phyloP scores from a whole-genome alignment of 495 filamentous ascomycete genomes.

The Penicillium desertorum region DNA sequence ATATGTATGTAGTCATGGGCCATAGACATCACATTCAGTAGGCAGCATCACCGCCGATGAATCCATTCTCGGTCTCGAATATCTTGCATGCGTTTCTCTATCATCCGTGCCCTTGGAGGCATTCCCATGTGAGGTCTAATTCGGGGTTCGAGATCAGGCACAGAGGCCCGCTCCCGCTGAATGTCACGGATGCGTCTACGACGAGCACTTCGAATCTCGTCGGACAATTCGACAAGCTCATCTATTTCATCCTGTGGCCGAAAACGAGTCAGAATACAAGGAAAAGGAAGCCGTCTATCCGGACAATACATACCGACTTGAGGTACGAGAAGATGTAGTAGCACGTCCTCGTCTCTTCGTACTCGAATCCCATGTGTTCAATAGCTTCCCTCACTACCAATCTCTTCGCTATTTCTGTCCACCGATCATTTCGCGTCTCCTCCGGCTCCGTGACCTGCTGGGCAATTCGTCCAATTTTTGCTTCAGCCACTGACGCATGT shows the following conservation, averaged over 20 bases:
- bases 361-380: slow-evolving; percentile 79
- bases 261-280: slow-evolving; percentile 4
- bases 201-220: slow-evolving; percentile 75
- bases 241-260: slow-evolving; percentile 77
- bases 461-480: slow-evolving; percentile 35
- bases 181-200: slow-evolving; percentile 77
- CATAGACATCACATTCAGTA: background rate
- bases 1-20: background rate
- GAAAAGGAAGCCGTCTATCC: slow-evolving; percentile 1
- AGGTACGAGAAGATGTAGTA: slow-evolving; percentile 95
- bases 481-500: slow-evolving; percentile 21
- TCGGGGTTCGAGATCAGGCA: background rate
- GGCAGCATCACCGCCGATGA: slow-evolving; percentile 5
- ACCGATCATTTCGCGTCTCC: slow-evolving; percentile 63
- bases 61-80: slow-evolving; percentile 31
- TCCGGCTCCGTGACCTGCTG: slow-evolving; percentile 43
- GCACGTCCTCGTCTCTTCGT: slow-evolving; percentile 84
- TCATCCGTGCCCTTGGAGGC: slow-evolving; percentile 19
- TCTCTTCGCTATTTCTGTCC: slow-evolving; percentile 98
- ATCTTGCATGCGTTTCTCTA: slow-evolving; percentile 12
- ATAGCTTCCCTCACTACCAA: slow-evolving; percentile 86
- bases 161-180: slow-evolving; percentile 65
- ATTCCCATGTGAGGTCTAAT: slow-evolving; percentile 7
- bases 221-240: slow-evolving; percentile 73
- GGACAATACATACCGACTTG: slow-evolving; percentile 64